phyloP scores from a whole-genome alignment of 2,329 filamentous ascomycete species.

The Botrytis sinoallii region DNA sequence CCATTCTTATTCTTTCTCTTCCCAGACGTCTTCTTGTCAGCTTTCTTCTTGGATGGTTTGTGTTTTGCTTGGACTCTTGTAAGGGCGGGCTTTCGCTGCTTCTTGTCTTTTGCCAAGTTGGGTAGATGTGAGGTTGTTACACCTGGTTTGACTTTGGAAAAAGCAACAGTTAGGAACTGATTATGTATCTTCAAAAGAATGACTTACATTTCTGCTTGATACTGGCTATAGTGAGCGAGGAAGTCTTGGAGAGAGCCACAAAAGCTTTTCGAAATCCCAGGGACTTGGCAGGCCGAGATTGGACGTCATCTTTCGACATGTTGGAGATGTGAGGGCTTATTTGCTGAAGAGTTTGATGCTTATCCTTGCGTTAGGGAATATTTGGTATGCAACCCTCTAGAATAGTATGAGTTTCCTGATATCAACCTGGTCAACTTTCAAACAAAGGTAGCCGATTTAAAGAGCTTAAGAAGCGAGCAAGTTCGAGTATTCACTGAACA shows the following conservation, averaged over 20 bases:
- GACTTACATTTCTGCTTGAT: background rate
- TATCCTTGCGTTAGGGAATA: background rate
- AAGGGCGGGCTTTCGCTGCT: background rate
- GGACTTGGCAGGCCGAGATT: accelerated
- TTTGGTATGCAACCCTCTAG: accelerated
- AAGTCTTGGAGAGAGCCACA: background rate
- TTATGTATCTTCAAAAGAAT: background rate
- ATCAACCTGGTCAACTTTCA: accelerated
- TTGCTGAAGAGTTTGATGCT: background rate
- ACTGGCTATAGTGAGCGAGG: background rate
- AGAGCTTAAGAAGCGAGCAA: accelerated
- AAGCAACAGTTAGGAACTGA: background rate
- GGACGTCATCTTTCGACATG: background rate
- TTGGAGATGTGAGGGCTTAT: background rate
- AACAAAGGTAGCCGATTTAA: background rate
- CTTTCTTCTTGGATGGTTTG: background rate
- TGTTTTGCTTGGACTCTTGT: background rate
- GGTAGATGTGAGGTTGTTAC: background rate
- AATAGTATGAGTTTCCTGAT: background rate
- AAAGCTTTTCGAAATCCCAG: background rate
- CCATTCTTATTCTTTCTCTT: background rate
- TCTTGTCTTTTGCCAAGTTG: background rate
- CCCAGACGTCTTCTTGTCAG: background rate
- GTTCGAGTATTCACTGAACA: background rate
- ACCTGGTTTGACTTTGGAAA: background rate